Conservation (phyloP, 2,329 filamentous ascomycete species). For the Hypoxylon sp. region DNA sequence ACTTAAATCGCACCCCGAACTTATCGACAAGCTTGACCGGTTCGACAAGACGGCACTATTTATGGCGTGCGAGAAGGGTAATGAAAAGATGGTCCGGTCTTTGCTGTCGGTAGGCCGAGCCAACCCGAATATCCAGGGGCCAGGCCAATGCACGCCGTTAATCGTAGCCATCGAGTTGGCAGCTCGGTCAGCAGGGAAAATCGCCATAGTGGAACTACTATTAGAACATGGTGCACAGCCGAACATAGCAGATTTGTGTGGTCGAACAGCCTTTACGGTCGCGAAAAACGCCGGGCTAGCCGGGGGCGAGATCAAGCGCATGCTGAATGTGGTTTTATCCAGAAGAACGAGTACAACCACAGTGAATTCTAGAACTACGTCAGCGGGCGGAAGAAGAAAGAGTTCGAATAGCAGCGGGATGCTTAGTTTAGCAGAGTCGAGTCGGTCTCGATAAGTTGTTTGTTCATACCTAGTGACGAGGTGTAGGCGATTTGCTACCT, state of each 20-base stretch:
- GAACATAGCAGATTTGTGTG: conserved; percentile 40
- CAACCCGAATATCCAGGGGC: conserved; percentile 48
- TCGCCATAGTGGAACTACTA: conserved; percentile 47
- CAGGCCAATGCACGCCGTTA: conserved; percentile 47
- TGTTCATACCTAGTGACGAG: not conserved
- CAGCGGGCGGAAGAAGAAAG: conserved; percentile 13
- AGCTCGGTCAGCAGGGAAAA: conserved; percentile 44
- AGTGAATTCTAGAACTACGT: conserved; percentile 12
- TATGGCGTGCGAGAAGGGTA: conserved; percentile 53
- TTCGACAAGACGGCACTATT: conserved; percentile 52
- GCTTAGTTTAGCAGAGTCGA: conserved; percentile 14
- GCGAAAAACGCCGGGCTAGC: conserved; percentile 46
- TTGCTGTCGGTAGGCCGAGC: conserved; percentile 46
- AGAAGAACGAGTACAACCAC: conserved; percentile 37
- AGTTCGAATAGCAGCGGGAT: conserved; percentile 15
- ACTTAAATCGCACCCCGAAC: conserved; percentile 38
- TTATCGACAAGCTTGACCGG: conserved; percentile 46
- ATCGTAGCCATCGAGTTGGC: conserved; percentile 50
- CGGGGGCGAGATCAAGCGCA: conserved; percentile 40
- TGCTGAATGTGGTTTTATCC: conserved; percentile 32
- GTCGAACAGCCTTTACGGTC: conserved; percentile 44
- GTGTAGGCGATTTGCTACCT: not conserved
- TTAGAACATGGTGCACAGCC: conserved; percentile 46
- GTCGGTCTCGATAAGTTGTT: conserved; percentile 15
- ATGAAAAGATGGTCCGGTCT: conserved; percentile 50